Percentiles rank a stretch among this genome's conserved stretches.
Conservation (phyloP, 352 stramenopile species). For the Phytophthora cajani region DNA sequence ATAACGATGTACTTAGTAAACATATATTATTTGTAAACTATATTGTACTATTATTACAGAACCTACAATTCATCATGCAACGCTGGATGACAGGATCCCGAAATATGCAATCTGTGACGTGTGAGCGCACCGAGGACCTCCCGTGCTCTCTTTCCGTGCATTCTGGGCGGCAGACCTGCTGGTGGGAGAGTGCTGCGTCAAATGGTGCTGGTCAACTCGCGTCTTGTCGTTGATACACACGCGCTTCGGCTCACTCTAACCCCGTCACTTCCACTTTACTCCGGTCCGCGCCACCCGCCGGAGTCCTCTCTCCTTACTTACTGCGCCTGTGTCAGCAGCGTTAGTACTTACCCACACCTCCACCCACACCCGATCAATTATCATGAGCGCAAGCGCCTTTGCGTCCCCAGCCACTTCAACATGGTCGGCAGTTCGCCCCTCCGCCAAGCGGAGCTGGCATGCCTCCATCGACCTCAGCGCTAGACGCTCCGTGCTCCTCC, state of each 20-base stretch:
- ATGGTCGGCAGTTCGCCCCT: conserved; percentile 2
- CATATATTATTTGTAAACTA: background rate
- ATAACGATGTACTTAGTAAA: background rate
- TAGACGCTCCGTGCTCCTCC: conserved; percentile 58
- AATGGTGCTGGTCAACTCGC: conserved; percentile 25
- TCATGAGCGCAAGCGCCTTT: conserved; percentile 30
- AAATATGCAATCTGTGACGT: conserved; percentile 35
- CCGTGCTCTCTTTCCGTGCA: conserved; percentile 26
- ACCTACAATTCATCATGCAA: background rate
- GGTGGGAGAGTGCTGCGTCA: conserved; percentile 32
- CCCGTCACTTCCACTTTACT: conserved; percentile 39
- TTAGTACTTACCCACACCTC: conserved; percentile 33
- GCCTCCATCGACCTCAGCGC: conserved; percentile 42
- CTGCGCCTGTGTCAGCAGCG: conserved; percentile 20
- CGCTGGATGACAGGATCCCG: background rate
- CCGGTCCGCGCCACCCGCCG: conserved; percentile 29
- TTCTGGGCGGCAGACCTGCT: conserved; percentile 35
- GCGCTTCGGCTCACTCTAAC: background rate
- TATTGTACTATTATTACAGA: background rate
- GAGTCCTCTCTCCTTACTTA: conserved; percentile 30
- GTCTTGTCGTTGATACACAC: conserved; percentile 26
- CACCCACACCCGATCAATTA: background rate
- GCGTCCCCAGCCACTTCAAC: conserved; percentile 12
- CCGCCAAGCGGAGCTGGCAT: conserved; percentile 51
- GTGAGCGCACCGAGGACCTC: conserved; percentile 9